A percentile compares a stretch with the other conserved stretches of the same genome.
Evolutionary conservation across 1,284 basidiomycete genomes (phyloP).

Genomic region (Trichosporon ovoides): DNA sequence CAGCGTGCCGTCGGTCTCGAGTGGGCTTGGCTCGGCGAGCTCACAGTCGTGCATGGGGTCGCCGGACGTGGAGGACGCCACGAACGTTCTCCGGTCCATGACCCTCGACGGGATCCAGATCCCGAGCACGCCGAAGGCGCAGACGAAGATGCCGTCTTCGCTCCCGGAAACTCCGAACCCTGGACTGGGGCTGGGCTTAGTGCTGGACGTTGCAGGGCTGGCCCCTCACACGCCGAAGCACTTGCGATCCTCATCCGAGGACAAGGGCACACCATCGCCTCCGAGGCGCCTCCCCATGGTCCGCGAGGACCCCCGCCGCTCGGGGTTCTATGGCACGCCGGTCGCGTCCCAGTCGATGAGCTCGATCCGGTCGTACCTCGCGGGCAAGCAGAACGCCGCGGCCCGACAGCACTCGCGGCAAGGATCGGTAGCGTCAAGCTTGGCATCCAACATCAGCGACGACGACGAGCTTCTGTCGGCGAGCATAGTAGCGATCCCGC

Average conservation of each 20-base stretch:
- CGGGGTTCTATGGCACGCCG: constrained; percentile 37
- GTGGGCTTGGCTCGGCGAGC: constrained; percentile 14
- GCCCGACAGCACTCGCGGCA: constrained; percentile 4
- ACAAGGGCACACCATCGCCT: neutral
- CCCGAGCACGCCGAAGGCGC: neutral
- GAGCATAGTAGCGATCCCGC: constrained; percentile 36
- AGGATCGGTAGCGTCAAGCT: constrained; percentile 4
- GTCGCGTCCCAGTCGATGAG: neutral
- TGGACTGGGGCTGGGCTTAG: neutral
- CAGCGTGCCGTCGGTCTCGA: constrained; percentile 32
- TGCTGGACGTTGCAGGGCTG: neutral
- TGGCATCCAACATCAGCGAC: constrained; percentile 35
- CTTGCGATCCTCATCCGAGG: neutral
- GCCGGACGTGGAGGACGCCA: constrained; percentile 36
- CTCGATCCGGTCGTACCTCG: neutral
- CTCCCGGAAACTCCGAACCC: constrained; percentile 1
- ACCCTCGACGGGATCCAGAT: neutral
- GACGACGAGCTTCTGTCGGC: constrained; percentile 38
- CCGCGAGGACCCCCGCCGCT: constrained; percentile 35
- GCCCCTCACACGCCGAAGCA: neutral
- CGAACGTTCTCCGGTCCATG: neutral
- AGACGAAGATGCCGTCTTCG: neutral
- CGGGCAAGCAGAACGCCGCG: neutral
- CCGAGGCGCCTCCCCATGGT: constrained; percentile 27
- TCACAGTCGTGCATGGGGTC: constrained; percentile 17